Percentiles rank a stretch among this genome's conserved stretches.
Evolutionary conservation across 345 rosid genomes (phyloP).

Genomic region (Hibiscus syriacus): DNA sequence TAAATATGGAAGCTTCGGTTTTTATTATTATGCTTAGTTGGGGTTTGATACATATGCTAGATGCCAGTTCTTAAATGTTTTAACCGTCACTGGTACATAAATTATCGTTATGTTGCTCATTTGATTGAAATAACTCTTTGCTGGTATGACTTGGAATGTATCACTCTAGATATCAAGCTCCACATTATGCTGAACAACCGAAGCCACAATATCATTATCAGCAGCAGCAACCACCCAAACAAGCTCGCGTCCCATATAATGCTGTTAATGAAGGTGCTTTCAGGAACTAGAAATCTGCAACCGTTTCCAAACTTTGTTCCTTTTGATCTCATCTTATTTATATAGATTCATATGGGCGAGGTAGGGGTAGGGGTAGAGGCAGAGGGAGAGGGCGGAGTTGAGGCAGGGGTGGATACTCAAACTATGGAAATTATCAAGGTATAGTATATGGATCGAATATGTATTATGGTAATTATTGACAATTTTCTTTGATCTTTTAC

Average conservation of each 20-base stretch:
- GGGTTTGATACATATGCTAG: neutral
- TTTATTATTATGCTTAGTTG: neutral
- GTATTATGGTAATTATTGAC: neutral
- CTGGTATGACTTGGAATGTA: neutral
- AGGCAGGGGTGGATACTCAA: too few species aligned
- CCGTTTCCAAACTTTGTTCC: neutral
- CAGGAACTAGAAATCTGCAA: neutral
- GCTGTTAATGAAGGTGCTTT: slow-evolving; percentile 56
- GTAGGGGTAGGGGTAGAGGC: slow-evolving; percentile 40
- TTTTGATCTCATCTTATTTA: neutral
- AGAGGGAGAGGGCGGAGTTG: slow-evolving; percentile 38
- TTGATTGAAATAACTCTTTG: neutral
- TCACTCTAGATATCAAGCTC: too few species aligned
- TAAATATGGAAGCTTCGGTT: neutral
- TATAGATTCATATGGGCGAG: slow-evolving; percentile 39
- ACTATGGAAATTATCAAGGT: slow-evolving; percentile 29
- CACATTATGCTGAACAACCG: slow-evolving; percentile 38
- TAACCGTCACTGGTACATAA: neutral
- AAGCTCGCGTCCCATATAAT: slow-evolving; percentile 39
- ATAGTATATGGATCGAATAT: neutral
- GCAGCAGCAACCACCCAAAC: too few species aligned
- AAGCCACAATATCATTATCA: slow-evolving; percentile 49
- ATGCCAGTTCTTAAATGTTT: neutral
- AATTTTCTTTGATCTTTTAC: neutral
- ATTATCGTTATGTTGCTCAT: neutral